Evolutionary conservation across 768 basidiomycete genomes (phyloP), one percentile per base, ranked within the genome.

Genomic region (Steccherinum ochraceum): DNA sequence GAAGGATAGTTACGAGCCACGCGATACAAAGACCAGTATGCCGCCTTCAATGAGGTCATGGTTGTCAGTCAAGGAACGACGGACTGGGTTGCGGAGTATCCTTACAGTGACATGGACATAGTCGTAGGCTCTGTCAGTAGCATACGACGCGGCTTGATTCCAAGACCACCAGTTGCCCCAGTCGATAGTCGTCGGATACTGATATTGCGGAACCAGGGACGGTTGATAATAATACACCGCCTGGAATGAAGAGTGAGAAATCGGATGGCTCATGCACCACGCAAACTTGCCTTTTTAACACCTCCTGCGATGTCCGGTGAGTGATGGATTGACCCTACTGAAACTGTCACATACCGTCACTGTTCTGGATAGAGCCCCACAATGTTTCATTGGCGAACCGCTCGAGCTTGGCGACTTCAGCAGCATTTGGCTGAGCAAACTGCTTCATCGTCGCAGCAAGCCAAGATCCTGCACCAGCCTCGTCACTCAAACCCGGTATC

Each of bases 111-210:
- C 63, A 44, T 66, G 66, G 5, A 67, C 64, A 49, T 64, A 67
- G 60, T 81, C 79, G 54, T 81, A 81, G 1, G 74, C 77, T 12
- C 79, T 73, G 46, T 74, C 73, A 1, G 67, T 73, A 3, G 72
- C 72, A 52, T 67, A 80, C 1, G 76, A 70, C 0, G 65, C 67
- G 2, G 74, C 74, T 56, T 72, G 65, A 50, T 77, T 73, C 79
- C 78, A 80, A 1, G 76, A 77, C 77, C 78, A 79, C 77, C 78
- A 79, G 51, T 76, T 74, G 3, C 71, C 69, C 76, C 76, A 81
- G 58, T 71, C 58, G 47, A 79, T 74, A 10, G 55, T 64, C 0
- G 69, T 62, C 1, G 79, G 79, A 58, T 81, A 81, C 12, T 59
- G 54, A 59, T 81, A 81, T 35, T 61, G 64, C 0, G 78, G 72